phyloP scores from a whole-genome alignment of 805 yeast genomes.

The Metschnikowia similis region DNA sequence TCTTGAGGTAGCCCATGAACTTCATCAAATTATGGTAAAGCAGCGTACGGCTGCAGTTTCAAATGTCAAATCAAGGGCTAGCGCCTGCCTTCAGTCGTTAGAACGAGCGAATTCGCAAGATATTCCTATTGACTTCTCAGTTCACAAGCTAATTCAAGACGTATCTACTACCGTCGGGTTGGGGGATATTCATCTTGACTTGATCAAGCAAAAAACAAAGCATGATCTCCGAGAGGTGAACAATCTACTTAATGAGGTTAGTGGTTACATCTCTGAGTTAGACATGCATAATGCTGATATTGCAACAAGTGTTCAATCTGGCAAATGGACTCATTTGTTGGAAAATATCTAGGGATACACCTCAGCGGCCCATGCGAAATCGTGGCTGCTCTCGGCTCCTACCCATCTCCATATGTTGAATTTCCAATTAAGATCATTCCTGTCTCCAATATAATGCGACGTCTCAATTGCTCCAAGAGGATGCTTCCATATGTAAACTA shows the following conservation, averaged over 20 bases:
- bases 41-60: neutral
- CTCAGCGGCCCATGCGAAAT: neutral
- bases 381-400: constrained; percentile 21
- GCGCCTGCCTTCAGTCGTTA: neutral
- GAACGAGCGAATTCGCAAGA: neutral
- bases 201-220: neutral
- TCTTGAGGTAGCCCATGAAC: neutral
- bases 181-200: neutral
- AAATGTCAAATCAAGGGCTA: neutral
- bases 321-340: neutral
- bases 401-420: constrained; percentile 80
- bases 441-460: constrained; percentile 70
- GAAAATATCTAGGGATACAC: neutral
- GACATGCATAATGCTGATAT: neutral
- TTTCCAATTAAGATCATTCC: constrained; percentile 77
- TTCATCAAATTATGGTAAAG: neutral
- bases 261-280: neutral
- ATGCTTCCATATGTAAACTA: constrained; percentile 52
- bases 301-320: neutral
- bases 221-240: neutral
- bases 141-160: neutral
- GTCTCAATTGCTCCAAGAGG: constrained; percentile 54
- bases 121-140: neutral
- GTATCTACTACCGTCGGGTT: neutral
- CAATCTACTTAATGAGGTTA: neutral